These are phyloP conservation scores for Cercophora newfieldiana DNA, from an alignment of 495 filamentous ascomycete species.

Conservation along the genomic window DNA sequence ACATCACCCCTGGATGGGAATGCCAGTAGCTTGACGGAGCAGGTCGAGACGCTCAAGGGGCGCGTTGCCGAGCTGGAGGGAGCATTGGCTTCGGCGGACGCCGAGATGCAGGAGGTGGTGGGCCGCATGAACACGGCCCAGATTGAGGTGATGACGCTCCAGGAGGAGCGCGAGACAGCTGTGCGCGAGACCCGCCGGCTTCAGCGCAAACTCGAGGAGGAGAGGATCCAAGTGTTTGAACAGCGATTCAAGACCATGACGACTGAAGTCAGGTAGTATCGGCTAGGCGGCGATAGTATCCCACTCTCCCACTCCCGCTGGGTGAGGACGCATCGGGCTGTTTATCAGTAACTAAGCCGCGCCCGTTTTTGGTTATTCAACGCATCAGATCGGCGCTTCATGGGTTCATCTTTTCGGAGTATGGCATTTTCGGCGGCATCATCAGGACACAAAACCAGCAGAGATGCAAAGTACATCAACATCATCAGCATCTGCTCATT, in stretches of 20 bases:
- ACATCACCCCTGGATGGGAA: constrained; percentile 39
- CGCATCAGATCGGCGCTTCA: constrained; percentile 15
- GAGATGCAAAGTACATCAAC: neutral
- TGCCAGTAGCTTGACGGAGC: constrained; percentile 57
- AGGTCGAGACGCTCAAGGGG: constrained; percentile 72
- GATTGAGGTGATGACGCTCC: constrained; percentile 88
- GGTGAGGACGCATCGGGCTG: neutral
- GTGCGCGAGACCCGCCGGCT: constrained; percentile 78
- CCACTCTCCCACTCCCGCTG: neutral
- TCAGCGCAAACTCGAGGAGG: constrained; percentile 55
- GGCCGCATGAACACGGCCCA: constrained; percentile 89
- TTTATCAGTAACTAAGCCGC: constrained; percentile 1
- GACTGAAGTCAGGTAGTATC: constrained; percentile 24
- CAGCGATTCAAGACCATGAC: constrained; percentile 42
- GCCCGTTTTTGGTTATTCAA: neutral
- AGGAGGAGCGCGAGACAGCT: constrained; percentile 88
- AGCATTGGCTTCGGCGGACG: constrained; percentile 77
- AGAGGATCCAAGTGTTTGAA: constrained; percentile 48
- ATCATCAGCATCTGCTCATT: neutral
- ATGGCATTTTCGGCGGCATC: constrained; percentile 15
- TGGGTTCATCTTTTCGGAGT: constrained; percentile 4
- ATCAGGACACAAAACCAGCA: neutral
- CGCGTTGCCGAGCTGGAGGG: constrained; percentile 69
- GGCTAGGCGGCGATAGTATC: neutral
- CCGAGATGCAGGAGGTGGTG: constrained; percentile 94